These are phyloP conservation scores for Lichtheimia ornata DNA, from an alignment of 371 early-diverging fungal species.

Conservation along the genomic window DNA sequence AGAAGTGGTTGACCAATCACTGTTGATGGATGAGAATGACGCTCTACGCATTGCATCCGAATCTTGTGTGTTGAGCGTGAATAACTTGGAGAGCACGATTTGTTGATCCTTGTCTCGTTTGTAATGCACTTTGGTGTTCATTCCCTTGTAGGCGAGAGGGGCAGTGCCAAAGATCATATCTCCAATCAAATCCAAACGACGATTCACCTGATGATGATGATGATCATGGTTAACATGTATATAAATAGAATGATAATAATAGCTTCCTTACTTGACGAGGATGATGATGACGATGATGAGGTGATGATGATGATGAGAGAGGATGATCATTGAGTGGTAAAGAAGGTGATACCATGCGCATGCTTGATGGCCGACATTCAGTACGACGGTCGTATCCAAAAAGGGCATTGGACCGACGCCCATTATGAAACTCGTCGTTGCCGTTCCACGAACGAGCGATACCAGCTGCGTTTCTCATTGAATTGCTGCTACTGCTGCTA, in stretches of 20 bases:
- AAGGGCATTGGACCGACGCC: background rate
- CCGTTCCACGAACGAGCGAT: conserved; percentile 16
- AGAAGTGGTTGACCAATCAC: conserved; percentile 58
- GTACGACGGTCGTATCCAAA: conserved; percentile 20
- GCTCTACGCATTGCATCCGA: conserved; percentile 47
- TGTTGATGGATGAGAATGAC: conserved; percentile 63
- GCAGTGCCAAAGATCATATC: conserved; percentile 73
- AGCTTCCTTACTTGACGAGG: conserved; percentile 18
- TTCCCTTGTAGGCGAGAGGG: conserved; percentile 69
- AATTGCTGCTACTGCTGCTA: conserved; percentile 18
- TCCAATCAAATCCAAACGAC: conserved; percentile 50
- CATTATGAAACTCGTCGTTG: conserved; percentile 2
- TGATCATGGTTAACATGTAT: background rate
- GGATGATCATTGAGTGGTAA: conserved; percentile 19
- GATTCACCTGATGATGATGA: conserved; percentile 40
- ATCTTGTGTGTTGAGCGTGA: conserved; percentile 56
- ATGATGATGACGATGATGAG: conserved; percentile 21
- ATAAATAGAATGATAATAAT: background rate
- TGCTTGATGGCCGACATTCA: conserved; percentile 35
- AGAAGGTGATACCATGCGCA: conserved; percentile 30
- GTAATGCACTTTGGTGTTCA: conserved; percentile 67
- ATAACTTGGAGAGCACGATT: conserved; percentile 63
- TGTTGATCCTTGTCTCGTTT: conserved; percentile 57
- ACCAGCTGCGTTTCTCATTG: conserved; percentile 13
- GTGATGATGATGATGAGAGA: conserved; percentile 7